Evolutionary conservation across 352 stramenopile species (phyloP), one percentile per base, ranked within the genome.

Genomic region (Phytophthora podocarpi): DNA sequence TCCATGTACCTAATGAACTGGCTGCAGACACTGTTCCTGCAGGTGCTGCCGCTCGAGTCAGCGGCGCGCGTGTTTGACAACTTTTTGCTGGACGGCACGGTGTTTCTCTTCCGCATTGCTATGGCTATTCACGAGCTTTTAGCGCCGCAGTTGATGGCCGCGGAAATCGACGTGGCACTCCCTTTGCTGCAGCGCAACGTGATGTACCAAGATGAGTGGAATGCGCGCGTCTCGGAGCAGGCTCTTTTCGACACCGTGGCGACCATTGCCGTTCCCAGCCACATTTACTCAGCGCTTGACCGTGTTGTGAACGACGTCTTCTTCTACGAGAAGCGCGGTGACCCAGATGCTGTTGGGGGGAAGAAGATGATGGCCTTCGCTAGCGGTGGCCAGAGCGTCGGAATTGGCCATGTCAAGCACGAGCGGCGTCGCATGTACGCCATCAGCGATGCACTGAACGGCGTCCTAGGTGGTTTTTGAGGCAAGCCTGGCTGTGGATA

Each of bases 1-100:
- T 85, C 82, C 11, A 91, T 96, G 82, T 96, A 94, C 45, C 54
- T 95, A 10, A 93, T 95, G 82, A 94, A 95, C 54, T 95, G 88
- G 88, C 60, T 95, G 15, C 88, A 95, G 64, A 96, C 88, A 20
- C 64, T 96, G 6, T 96, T 93, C 28, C 40, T 93, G 5, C 87
- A 95, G 60, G 81, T 95, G 13, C 51, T 96, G 8, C 88, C 88
- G 5, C 69, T 96, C 2, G 82, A 93, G 51, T 62, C 89, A 15
- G 88, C 88, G 10, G 74, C 76, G 9, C 70, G 88, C 0, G 81
- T 95, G 41, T 77, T 93, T 16, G 88, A 96, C 65, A 90, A 90
- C 24, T 96, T 96, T 56, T 36, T 96, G 34, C 57, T 94, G 5
- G 87, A 95, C n/a, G 88, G 88, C 3, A 93, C 84, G 0, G 76